These are phyloP conservation scores for Euphorbia lathyris DNA, from an alignment of 345 rosid species.

Conservation along the genomic window DNA sequence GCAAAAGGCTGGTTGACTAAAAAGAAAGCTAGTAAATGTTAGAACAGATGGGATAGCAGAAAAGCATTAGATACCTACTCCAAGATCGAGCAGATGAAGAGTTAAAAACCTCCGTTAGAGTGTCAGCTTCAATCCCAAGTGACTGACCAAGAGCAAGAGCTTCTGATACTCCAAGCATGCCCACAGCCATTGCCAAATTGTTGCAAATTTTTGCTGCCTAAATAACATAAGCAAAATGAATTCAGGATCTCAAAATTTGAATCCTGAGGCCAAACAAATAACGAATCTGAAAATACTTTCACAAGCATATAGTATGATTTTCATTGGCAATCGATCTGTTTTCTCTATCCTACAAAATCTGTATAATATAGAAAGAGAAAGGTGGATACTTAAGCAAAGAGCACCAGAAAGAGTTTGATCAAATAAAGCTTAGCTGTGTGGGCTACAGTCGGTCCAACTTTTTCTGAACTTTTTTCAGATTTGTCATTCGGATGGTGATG, in stretches of 20 bases:
- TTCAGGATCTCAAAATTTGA: constrained; percentile 3
- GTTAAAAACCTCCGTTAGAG: constrained; percentile 73
- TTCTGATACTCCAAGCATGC: constrained; percentile 93
- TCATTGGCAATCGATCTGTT: neutral
- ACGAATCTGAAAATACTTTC: neutral
- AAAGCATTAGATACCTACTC: constrained; percentile 57
- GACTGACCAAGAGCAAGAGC: constrained; percentile 91
- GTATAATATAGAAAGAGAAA: neutral
- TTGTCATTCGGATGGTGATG: no score
- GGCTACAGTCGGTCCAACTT: neutral
- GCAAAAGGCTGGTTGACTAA: neutral
- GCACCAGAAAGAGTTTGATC: neutral
- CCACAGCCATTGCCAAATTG: constrained; percentile 88
- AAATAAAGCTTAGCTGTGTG: neutral
- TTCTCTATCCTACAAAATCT: neutral
- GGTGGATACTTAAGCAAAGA: neutral
- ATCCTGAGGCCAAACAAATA: neutral
- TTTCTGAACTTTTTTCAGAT: no score
- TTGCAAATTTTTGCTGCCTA: constrained; percentile 97
- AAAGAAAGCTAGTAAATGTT: neutral
- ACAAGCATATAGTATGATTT: neutral
- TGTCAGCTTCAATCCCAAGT: constrained; percentile 62
- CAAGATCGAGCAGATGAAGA: constrained; percentile 90
- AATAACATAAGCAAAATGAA: constrained; percentile 10
- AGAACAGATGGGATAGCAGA: constrained; percentile 5